A percentile compares a stretch with the other conserved stretches of the same genome.
Conservation (phyloP, 257 asterid genomes). For the Nicotiana knightiana region DNA sequence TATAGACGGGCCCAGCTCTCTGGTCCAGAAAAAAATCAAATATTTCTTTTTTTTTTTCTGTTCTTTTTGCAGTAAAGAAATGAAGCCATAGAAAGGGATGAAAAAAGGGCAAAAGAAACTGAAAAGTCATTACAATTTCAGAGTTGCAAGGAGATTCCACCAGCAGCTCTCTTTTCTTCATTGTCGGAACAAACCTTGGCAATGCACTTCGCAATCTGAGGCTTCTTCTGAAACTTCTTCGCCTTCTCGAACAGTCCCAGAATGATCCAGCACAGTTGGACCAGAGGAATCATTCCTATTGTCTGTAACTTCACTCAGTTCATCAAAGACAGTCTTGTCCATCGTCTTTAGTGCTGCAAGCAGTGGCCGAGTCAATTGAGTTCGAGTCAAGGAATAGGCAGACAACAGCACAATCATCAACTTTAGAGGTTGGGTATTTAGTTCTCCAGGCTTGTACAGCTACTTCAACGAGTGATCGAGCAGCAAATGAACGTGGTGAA, state of each 20-base stretch:
- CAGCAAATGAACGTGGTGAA: constrained; percentile 6
- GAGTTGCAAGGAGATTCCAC: background rate
- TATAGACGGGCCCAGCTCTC: constrained; percentile 13
- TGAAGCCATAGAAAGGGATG: background rate
- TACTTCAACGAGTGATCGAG: constrained; percentile 12
- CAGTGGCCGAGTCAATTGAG: background rate
- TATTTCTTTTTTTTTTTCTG: background rate
- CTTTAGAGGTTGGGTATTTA: constrained; percentile 18
- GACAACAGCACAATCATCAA: constrained; percentile 17
- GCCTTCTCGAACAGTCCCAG: background rate
- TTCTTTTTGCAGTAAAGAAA: background rate
- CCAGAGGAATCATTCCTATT: background rate
- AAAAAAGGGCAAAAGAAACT: background rate
- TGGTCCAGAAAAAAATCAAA: background rate
- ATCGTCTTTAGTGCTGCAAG: background rate
- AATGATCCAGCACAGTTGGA: background rate
- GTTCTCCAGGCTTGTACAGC: constrained; percentile 15
- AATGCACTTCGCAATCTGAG: background rate
- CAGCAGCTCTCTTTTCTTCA: background rate
- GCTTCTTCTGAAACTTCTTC: background rate
- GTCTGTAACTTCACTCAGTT: background rate
- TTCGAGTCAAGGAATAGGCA: constrained; percentile 17
- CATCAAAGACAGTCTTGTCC: background rate
- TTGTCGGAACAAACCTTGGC: constrained; percentile 5
- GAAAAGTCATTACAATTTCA: background rate